Base-by-base conservation (phyloP, 148 eudicot genomes). In the Silene uniflora region DNA sequence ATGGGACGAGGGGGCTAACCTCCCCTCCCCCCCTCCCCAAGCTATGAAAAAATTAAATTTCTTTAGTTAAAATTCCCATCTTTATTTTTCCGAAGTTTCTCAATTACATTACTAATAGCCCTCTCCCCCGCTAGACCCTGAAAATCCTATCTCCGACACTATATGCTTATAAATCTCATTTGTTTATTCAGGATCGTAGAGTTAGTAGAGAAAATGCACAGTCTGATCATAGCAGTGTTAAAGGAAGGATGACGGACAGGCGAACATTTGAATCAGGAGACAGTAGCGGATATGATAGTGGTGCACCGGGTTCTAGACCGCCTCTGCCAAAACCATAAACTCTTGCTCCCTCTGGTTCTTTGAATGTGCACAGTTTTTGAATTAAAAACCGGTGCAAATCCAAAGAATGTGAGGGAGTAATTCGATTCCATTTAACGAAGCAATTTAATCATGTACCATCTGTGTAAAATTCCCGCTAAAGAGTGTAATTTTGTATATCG, bases 261-360 rank as follows among this genome's bases (percentile, higher is more conserved):
- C 73, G 79, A 32, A 70, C 80, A 25, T 56, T 76, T 68, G 97
- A 89, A 83, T 85, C 97, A 19, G 97, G 93, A 47, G 95, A 92
- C 72, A 90, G 95, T 78, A 89, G 95, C 55, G 97, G 91, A 32
- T 92, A 90, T 54, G 97, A 92, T 73, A 89, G 97, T 72, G 81
- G 86, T 46, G 83, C 80, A 52, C 87, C 84, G 65, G 79, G 83
- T 24, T 84, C 82, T 39, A 84, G 84, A 72, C 80, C 75, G 67
- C 75, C 84, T 46, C 81, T 81, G 84, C 83, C 62, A 77, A 89
- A 78, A 62, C 89, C 82, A 78, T 86, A 82, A 77, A 77, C 79
- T 13, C 56, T 52, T 12, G 56, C 56, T 13, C 56, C 56, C 56
- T 52, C 17, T 12, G 5, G 56, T 52, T 49, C 55, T 10, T 49